phyloP scores from a whole-genome alignment of 2,329 filamentous ascomycete species.

The Aspergillus aculeatus region DNA sequence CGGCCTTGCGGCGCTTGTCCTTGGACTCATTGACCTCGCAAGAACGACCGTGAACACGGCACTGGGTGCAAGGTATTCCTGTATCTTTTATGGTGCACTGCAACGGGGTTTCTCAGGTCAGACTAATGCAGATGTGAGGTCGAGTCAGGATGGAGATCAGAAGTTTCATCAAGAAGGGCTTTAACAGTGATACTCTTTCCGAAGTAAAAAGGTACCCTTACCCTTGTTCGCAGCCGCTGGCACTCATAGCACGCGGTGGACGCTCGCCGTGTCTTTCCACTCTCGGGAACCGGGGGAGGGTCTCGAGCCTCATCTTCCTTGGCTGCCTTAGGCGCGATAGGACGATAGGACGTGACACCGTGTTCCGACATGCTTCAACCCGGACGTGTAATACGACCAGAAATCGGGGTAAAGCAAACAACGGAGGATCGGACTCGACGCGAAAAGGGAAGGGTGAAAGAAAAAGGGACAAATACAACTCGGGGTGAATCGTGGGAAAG shows the following conservation, averaged over 20 bases:
- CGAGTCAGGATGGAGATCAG: neutral
- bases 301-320: constrained; percentile 19
- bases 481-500: neutral
- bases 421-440: neutral
- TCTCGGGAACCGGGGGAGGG: constrained; percentile 27
- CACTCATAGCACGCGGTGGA: constrained; percentile 40
- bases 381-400: neutral
- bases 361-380: constrained; percentile 29
- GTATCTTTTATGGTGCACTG: constrained; percentile 31
- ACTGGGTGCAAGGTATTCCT: constrained; percentile 35
- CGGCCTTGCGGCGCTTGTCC: constrained; percentile 39
- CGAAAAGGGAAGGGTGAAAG: neutral
- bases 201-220: constrained; percentile 15
- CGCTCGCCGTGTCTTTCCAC: constrained; percentile 32
- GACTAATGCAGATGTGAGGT: neutral
- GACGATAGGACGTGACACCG: constrained; percentile 27
- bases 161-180: neutral
- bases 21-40: constrained; percentile 33
- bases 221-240: constrained; percentile 39
- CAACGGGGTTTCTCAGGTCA: neutral
- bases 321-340: constrained; percentile 28
- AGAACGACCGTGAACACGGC: constrained; percentile 30
- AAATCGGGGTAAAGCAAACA: neutral
- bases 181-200: too few relatives aligned
- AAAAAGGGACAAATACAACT: constrained; percentile 1